Percentiles rank a stretch among this genome's conserved stretches.
Evolutionary conservation across 805 yeast species (phyloP).

Genomic region (Wickerhamomyces pijperi): DNA sequence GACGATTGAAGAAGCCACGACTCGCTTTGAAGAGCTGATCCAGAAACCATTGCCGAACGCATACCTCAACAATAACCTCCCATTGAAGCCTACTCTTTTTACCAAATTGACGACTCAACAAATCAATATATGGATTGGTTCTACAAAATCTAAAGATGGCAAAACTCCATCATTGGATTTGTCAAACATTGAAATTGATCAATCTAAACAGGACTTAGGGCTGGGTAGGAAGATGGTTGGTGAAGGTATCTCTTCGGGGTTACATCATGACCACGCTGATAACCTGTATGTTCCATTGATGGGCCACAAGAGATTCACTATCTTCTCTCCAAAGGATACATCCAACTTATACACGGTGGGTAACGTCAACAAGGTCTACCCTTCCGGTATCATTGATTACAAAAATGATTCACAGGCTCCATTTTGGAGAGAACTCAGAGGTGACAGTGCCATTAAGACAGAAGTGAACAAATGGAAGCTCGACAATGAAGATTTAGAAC

Average conservation of each 20-base stretch:
- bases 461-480: constrained; percentile 36
- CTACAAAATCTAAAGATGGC: constrained; percentile 11
- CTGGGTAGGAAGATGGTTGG: constrained; percentile 49
- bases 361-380: constrained; percentile 34
- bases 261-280: constrained; percentile 77
- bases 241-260: constrained; percentile 55
- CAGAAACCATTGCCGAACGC: constrained; percentile 53
- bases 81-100: constrained; percentile 32
- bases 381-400: constrained; percentile 63
- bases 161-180: not conserved
- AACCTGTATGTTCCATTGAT: constrained; percentile 51
- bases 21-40: constrained; percentile 37
- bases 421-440: constrained; percentile 48
- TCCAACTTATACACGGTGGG: constrained; percentile 54
- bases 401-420: constrained; percentile 41
- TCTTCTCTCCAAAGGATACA: constrained; percentile 56
- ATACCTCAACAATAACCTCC: constrained; percentile 19
- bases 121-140: constrained; percentile 66
- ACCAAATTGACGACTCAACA: constrained; percentile 48
- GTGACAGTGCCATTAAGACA: constrained; percentile 48
- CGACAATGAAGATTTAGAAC: constrained; percentile 17
- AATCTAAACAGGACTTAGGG: constrained; percentile 20
- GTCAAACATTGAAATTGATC: constrained; percentile 10
- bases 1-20: constrained; percentile 23
- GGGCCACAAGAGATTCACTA: constrained; percentile 57